These are phyloP conservation scores for Thraustotheca clavata DNA, from an alignment of 352 stramenopile genomes.

Conservation along the genomic window DNA sequence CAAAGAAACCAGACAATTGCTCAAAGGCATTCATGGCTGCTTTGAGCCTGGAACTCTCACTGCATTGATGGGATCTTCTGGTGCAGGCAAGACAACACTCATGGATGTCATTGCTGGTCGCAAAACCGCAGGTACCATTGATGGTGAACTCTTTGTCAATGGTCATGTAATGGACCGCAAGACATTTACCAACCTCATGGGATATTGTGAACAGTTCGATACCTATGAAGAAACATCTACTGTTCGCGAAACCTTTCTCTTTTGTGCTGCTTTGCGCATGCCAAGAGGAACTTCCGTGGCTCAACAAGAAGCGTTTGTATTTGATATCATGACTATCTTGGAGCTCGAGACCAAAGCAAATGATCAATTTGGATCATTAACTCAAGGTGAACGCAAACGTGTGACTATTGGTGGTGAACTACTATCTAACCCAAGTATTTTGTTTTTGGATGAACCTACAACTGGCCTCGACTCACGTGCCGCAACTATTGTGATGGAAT, in stretches of 20 bases:
- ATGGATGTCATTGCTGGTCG: conserved; percentile 22
- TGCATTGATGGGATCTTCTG: conserved; percentile 31
- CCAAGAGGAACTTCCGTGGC: conserved; percentile 17
- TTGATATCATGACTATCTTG: conserved; percentile 83
- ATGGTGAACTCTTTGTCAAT: conserved; percentile 21
- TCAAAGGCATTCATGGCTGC: conserved; percentile 22
- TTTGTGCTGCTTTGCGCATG: conserved; percentile 26
- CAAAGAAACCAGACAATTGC: conserved; percentile 37
- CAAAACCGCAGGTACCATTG: conserved; percentile 19
- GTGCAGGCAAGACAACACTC: conserved; percentile 21
- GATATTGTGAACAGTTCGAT: conserved; percentile 25
- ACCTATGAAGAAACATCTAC: conserved; percentile 24
- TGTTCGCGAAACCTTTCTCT: conserved; percentile 13
- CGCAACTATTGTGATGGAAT: conserved; percentile 74
- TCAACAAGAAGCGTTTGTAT: conserved; percentile 39
- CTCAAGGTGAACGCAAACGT: conserved; percentile 41
- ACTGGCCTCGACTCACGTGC: conserved; percentile 56
- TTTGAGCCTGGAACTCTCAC: conserved; percentile 27
- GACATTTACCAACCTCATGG: conserved; percentile 17
- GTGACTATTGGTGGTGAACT: conserved; percentile 43
- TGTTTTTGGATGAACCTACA: conserved; percentile 54
- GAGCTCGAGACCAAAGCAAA: conserved; percentile 41
- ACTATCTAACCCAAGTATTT: conserved; percentile 34
- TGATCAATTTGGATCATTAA: conserved; percentile 34
- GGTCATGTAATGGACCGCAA: conserved; percentile 12